Base-by-base conservation (phyloP, 2,329 filamentous ascomycete species). In the Ustilaginoidea virens region DNA sequence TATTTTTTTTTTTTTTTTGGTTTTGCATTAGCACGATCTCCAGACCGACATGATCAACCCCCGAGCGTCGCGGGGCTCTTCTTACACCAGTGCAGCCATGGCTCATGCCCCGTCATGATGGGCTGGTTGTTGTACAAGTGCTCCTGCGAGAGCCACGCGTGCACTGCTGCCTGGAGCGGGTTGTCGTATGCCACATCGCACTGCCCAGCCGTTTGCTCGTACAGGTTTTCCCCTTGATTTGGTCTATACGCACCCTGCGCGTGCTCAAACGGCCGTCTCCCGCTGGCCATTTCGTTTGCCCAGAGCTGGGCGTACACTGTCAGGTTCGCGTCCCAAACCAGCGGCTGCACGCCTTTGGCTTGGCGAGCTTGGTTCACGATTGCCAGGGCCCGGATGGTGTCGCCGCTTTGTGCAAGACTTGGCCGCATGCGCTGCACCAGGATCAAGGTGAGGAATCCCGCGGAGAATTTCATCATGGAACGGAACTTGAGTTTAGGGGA, bases 71-170 rank as follows among this genome's bases (percentile, higher is more conserved):
- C n/a, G n/a, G n/a, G n/a, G n/a, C n/a, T n/a, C n/a, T n/a, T n/a
- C 45, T 35, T 44, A 53, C 51, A 49, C 48, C 49, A 53, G 23
- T 55, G 51, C 15, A 52, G 42, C 50, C 50, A 53, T 3, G 39
- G 40, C 33, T 52, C 51, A 10, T 46, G 39, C 5, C 49, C 49
- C 5, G 44, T 46, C 10, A 36, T 39, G 23, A 53, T 40, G 25
- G 49, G 43, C 33, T 46, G 40, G 11, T 44, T 43, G 16, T 40
- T 36, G 30, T 49, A 55, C 11, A 47, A 29, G 14, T 38, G 33
- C 17, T 34, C 48, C 27, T 53, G 38, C 6, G 37, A 38, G 2
- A 55, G 44, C 52, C 51, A 55, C 8, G 38, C 38, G 6, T 34
- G 38, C 28, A 45, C 41, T 5, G 47, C 47, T 3, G 42, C 39